phyloP scores from a whole-genome alignment of 2,329 filamentous ascomycete species.

The Cordyceps cateniannulata region DNA sequence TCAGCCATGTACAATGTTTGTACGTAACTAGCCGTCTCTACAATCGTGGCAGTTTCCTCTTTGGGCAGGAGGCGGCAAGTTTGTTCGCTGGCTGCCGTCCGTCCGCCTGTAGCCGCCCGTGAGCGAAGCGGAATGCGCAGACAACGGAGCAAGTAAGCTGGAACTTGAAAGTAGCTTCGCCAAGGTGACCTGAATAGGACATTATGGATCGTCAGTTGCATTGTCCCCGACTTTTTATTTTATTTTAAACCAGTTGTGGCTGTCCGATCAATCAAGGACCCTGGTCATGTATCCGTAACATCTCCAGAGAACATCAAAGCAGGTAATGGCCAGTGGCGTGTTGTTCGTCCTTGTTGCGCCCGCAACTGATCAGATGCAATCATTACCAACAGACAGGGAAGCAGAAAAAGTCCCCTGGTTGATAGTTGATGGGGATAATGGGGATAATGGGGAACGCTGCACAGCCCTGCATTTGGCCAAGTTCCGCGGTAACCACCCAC shows the following conservation, averaged over 20 bases:
- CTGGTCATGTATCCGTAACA: background rate
- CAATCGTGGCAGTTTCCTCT: background rate
- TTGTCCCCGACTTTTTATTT: background rate
- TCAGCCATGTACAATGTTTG: background rate
- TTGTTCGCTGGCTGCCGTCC: background rate
- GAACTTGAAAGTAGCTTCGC: background rate
- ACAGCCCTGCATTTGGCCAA: background rate
- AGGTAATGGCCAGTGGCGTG: background rate
- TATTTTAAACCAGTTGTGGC: too few species aligned
- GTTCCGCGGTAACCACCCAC: background rate
- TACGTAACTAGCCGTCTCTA: background rate
- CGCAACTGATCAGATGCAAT: background rate
- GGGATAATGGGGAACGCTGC: too few species aligned
- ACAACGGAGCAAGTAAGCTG: background rate
- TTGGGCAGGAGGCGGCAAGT: background rate
- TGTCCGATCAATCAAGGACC: background rate
- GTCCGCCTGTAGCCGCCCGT: background rate
- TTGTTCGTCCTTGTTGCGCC: background rate
- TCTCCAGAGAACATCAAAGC: background rate
- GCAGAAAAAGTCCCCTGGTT: too few species aligned
- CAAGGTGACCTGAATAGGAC: background rate
- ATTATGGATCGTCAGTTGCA: background rate
- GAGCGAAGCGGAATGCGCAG: background rate
- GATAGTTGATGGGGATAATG: too few species aligned
- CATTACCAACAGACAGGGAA: too few species aligned